Conservation (phyloP, 345 rosid species). For the Crucihimalaya himalaica region DNA sequence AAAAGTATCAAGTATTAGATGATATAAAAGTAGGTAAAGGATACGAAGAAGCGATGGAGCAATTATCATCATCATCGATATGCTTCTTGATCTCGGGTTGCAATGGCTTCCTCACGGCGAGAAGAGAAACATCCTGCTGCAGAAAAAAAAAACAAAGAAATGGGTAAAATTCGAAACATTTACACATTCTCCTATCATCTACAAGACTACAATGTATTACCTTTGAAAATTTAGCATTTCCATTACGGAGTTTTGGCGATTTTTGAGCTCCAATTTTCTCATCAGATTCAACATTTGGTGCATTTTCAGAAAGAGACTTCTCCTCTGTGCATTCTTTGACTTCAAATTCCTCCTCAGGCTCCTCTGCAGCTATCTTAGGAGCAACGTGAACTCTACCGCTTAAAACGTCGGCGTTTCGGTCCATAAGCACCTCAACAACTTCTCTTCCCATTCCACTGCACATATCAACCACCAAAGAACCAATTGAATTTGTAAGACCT, state of each 20-base stretch:
- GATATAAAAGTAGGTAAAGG: slow-evolving; percentile 42
- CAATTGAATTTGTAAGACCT: slow-evolving; percentile 57
- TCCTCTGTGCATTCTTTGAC: slow-evolving; percentile 55
- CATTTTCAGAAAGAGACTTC: slow-evolving; percentile 28
- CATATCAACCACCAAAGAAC: background rate
- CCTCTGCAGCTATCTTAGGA: slow-evolving; percentile 56
- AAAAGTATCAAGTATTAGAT: background rate
- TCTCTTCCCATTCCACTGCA: slow-evolving; percentile 86
- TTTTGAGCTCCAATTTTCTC: slow-evolving; percentile 26
- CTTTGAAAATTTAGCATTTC: slow-evolving; percentile 27
- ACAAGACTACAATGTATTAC: slow-evolving; percentile 19
- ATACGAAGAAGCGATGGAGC: slow-evolving; percentile 92
- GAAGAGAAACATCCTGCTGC: slow-evolving; percentile 58
- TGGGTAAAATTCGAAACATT: background rate
- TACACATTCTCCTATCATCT: background rate
- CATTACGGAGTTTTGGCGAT: slow-evolving; percentile 21
- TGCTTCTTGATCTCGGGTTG: slow-evolving; percentile 63
- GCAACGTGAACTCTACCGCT: slow-evolving; percentile 48
- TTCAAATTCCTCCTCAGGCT: slow-evolving; percentile 55
- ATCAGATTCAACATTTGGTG: slow-evolving; percentile 19
- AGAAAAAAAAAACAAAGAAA: slow-evolving; percentile 25
- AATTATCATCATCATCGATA: slow-evolving; percentile 77
- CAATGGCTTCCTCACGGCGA: slow-evolving; percentile 51
- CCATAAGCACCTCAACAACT: slow-evolving; percentile 58
- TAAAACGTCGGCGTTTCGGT: slow-evolving; percentile 57